These are phyloP conservation scores for Talaromyces pinophilus DNA, from an alignment of 2,329 filamentous ascomycete species.

Conservation along the genomic window DNA sequence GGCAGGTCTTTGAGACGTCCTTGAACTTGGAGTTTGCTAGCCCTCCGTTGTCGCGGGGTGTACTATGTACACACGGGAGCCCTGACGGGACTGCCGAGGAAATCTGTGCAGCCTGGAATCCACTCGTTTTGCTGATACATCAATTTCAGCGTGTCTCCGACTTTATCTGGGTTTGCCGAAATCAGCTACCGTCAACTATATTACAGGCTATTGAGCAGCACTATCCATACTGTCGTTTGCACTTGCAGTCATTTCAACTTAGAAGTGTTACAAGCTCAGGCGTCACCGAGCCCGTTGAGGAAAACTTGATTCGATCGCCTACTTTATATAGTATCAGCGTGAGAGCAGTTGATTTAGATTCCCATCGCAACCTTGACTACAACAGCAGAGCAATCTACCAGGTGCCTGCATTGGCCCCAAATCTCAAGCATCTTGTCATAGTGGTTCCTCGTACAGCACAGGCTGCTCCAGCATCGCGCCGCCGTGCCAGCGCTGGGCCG, in stretches of 20 bases:
- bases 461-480: background rate
- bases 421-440: slow-evolving; percentile 18
- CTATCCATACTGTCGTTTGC: slow-evolving; percentile 14
- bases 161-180: slow-evolving; percentile 3
- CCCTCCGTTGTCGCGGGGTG: too few relatives aligned
- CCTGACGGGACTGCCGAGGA: slow-evolving; percentile 7
- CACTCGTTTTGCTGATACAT: too few relatives aligned
- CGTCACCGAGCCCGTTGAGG: background rate
- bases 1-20: background rate
- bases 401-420: slow-evolving; percentile 7
- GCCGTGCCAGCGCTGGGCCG: background rate
- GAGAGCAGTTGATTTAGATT: too few relatives aligned
- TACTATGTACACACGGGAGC: too few relatives aligned
- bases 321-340: slow-evolving; percentile 11
- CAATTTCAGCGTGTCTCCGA: slow-evolving; percentile 9
- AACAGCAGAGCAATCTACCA: background rate
- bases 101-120: background rate
- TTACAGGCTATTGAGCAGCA: slow-evolving; percentile 8
- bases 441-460: background rate
- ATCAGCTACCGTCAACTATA: slow-evolving; percentile 10
- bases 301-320: slow-evolving; percentile 11
- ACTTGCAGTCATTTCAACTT: slow-evolving; percentile 16
- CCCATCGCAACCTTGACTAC: background rate
- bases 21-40: background rate
- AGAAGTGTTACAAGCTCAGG: background rate